Evolutionary conservation across 805 yeast species (phyloP), one percentile per base, ranked within the genome.

Genomic region (Candida patagonica): DNA sequence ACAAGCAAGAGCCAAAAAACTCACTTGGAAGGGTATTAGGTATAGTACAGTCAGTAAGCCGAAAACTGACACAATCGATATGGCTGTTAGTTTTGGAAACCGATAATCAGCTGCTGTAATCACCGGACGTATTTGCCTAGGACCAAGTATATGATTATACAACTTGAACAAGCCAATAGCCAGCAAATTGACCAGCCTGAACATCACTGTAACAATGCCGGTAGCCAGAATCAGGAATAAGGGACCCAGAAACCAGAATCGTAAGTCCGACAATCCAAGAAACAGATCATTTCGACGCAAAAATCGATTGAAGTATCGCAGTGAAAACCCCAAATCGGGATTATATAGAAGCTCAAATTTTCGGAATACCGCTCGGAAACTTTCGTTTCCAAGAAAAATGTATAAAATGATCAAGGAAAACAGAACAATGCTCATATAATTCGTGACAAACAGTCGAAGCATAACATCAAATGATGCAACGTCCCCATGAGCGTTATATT

Each of bases 1-100:
- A 9, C 74, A 20, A 35, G 75, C 64, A 35, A 80, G 67, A 4
- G 81, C 67, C 6, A 76, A 62, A 51, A 70, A 84, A 1, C 82
- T 87, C 53, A 86, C 70, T 54, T 86, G 95, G 52, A 78, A 86
- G 0, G 96, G 96, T 12, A 84, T 62, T 52, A 41, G 30, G 17
- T 19, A 37, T n/a, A 37, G 34, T 8, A 40, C n/a, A 3, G 17
- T 22, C 15, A 35, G 24, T n/a, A n/a, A n/a, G n/a, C n/a, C n/a
- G n/a, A n/a, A n/a, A n/a, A n/a, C n/a, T n/a, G n/a, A n/a, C n/a
- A n/a, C n/a, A n/a, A n/a, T n/a, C n/a, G n/a, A n/a, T n/a, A n/a
- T n/a, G n/a, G n/a, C n/a, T n/a, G n/a, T n/a, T n/a, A n/a, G n/a
- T n/a, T n/a, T n/a, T n/a, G n/a, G n/a, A n/a, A n/a, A n/a, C n/a